These are phyloP conservation scores for Neurospora sp. DNA, from an alignment of 495 filamentous ascomycete genomes.

Conservation along the genomic window DNA sequence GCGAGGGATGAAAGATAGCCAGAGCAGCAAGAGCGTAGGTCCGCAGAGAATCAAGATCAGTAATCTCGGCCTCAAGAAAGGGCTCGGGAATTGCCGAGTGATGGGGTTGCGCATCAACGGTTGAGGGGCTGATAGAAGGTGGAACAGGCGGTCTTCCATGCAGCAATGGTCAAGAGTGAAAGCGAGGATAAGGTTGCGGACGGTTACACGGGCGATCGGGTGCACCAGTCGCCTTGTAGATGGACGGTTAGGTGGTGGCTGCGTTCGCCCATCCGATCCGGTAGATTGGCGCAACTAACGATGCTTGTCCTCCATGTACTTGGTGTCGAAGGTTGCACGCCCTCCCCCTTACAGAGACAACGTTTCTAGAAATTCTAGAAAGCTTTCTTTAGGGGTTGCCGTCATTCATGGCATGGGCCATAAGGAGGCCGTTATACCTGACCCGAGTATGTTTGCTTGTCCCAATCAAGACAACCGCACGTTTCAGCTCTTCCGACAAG, in stretches of 20 bases:
- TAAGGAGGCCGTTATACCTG: not conserved
- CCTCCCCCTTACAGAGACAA: not conserved
- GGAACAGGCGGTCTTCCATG: not conserved
- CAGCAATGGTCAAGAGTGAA: not conserved
- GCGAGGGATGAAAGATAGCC: not conserved
- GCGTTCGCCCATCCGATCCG: not conserved
- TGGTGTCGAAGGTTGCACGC: not conserved
- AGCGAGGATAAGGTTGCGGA: not conserved
- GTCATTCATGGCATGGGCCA: not conserved
- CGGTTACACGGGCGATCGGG: not conserved
- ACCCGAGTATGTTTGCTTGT: not conserved
- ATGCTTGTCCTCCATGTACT: not conserved
- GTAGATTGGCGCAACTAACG: not conserved
- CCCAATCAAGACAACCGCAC: not conserved
- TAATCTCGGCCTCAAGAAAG: not conserved
- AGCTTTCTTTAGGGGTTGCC: not conserved
- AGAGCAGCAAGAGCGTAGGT: not conserved
- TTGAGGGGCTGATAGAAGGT: not conserved
- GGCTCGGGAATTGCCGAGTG: not conserved
- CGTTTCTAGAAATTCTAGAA: conserved; percentile 3
- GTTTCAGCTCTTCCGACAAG: not conserved
- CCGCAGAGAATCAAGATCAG: not conserved
- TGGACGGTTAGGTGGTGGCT: not conserved
- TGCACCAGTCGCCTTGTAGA: not conserved
- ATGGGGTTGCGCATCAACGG: not conserved